These are phyloP conservation scores for Tremellales sp. DNA, from an alignment of 1,284 basidiomycete species.

Conservation along the genomic window DNA sequence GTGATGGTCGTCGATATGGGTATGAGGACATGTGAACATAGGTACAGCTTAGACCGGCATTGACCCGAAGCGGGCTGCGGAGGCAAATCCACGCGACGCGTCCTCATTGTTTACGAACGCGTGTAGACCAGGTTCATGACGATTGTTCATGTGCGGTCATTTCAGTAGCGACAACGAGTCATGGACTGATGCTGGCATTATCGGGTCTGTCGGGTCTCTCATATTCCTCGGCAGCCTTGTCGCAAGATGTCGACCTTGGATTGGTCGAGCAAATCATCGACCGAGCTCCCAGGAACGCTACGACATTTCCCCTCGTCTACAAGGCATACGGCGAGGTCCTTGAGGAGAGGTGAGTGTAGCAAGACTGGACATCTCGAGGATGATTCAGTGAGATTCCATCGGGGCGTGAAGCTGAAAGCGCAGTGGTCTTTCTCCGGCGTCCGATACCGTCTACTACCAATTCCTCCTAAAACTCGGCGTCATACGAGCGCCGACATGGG, in stretches of 20 bases:
- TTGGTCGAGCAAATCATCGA: conserved; percentile 40
- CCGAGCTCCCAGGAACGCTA: conserved; percentile 31
- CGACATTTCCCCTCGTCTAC: conserved; percentile 37
- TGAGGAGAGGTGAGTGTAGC: conserved; percentile 29
- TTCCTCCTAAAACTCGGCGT: conserved; percentile 47
- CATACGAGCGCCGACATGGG: conserved; percentile 43
- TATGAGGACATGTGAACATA: no score
- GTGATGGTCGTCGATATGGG: not conserved
- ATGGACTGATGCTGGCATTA: conserved; percentile 13
- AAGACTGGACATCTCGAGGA: not conserved
- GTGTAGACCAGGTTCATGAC: no score
- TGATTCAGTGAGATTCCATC: not conserved
- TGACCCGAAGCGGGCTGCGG: not conserved
- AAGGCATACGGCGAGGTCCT: conserved; percentile 36
- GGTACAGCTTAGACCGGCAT: not conserved
- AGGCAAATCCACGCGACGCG: not conserved
- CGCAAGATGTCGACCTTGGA: conserved; percentile 37
- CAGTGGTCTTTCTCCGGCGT: conserved; percentile 35
- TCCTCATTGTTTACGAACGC: not conserved
- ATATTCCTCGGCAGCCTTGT: conserved; percentile 19
- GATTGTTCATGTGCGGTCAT: not conserved
- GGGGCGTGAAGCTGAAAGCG: not conserved
- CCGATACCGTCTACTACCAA: conserved; percentile 42
- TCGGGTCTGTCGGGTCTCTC: conserved; percentile 19
- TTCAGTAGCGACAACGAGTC: not conserved